Base-by-base conservation (phyloP, 2,329 filamentous ascomycete genomes). In the Alternaria consortialis region DNA sequence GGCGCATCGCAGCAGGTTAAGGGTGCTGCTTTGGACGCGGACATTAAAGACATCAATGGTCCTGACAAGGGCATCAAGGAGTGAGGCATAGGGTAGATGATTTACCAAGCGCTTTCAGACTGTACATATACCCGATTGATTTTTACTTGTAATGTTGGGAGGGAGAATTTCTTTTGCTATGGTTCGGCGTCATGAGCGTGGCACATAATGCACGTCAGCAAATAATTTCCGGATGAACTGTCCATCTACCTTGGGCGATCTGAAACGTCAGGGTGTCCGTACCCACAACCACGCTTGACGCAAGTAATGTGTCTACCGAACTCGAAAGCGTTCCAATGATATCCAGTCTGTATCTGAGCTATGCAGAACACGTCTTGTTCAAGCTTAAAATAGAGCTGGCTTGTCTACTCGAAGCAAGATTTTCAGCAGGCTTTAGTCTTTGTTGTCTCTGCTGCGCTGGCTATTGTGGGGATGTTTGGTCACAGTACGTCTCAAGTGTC, bases 91-190 rank as follows among this genome's bases (percentile, higher is more conserved):
- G n/a, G 25, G 42, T 13, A 37, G 50, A 20, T 29, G 31, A 39
- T 11, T 40, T 9, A n/a, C 32, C 52, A 25, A 46, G 7, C 8
- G 32, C 20, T 5, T 50, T 31, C 27, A 67, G 54, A 61, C 27
- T 68, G 69, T 70, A 70, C 51, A 70, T 68, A 66, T 65, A 67
- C 58, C 58, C 62, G 51, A 31, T 32, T 37, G 11, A 57, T 43
- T 62, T 47, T 50, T 61, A 25, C 43, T 48, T 54, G 27, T 34
- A 37, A 36, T 29, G 31, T 23, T n/a, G 42, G 51, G 15, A n/a
- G 9, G 42, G 27, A 34, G 48, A 2, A 20, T 20, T 23, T 23
- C 6, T 40, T 29, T 58, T n/a, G 31, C 15, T 20, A 27, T 46
- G 48, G 13, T 29, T 39, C 20, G 27, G 46, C 8, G 46, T 36